Base-by-base conservation (phyloP, 345 rosid species). In the Heritiera fomes region DNA sequence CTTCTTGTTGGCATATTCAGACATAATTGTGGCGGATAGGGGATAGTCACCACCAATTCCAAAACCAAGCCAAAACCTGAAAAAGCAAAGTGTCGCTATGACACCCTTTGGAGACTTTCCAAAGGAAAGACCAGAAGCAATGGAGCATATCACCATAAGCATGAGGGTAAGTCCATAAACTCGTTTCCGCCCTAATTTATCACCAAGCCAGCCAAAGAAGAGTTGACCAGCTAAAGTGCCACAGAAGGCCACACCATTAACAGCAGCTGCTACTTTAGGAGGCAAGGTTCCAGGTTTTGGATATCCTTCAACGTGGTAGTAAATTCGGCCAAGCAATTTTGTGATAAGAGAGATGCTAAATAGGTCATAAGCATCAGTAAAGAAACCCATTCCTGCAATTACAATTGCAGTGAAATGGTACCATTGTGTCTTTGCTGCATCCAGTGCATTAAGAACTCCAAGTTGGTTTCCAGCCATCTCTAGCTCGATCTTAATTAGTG, bases 1-100 rank as follows among this genome's bases (percentile, higher is more conserved):
- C 86, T 84, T 89, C 83, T 89, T 89, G 81, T 84, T 89, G 6
- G 92, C 92, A 28, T 87, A 87, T 55, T 89, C 92, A 2, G 92
- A 89, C 92, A 89, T 89, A 73, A 89, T 89, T 0, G 92, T 87
- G 15, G 92, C 90, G 1, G 92, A 89, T 18, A 89, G 86, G 9
- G 92, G 90, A 50, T 89, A 89, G 71, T 87, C 91, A n/a, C 91
- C 91, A 6, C 91, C 92, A 40, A 89, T 86, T 62, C 92, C 92
- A 49, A 89, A 84, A 20, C 90, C 92, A n/a, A 89, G 90, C 92
- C 92, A 89, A 81, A 89, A 89, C 74, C 91, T 70, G 85, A 87
- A 87, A 85, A 89, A 89, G 64, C 92, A 89, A 30, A 89, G 88
- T 4, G 92, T 86, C 45, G 87, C 71, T 82, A 89, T 82, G n/a